Evolutionary conservation across 2,329 filamentous ascomycete species (phyloP).

Genomic region (Alternaria panax): DNA sequence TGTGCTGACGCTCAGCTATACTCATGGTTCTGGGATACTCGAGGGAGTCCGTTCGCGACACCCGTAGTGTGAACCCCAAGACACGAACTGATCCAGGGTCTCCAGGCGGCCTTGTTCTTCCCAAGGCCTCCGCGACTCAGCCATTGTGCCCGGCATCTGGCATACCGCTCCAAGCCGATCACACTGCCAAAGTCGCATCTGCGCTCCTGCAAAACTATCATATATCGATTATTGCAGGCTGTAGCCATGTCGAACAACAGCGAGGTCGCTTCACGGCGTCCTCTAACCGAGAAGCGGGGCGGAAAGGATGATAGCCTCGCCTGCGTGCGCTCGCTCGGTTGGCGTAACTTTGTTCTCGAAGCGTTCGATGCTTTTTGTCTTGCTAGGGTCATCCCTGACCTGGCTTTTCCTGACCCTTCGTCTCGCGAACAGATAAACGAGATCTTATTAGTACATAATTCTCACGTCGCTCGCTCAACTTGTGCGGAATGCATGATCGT

Average conservation of each 20-base stretch:
- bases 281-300: slow-evolving; percentile 21
- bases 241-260: not conserved
- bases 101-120: not conserved
- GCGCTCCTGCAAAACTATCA: not conserved
- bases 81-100: slow-evolving; percentile 10
- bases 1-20: slow-evolving; percentile 2
- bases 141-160: not conserved
- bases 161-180: not conserved
- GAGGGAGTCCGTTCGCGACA: slow-evolving; percentile 6
- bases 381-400: slow-evolving; percentile 33
- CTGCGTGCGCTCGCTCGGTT: slow-evolving; percentile 30
- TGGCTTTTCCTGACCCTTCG: slow-evolving; percentile 14
- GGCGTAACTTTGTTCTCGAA: slow-evolving; percentile 32
- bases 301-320: slow-evolving; percentile 18
- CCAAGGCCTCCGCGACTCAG: not conserved
- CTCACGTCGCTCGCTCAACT: not conserved
- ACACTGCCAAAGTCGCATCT: not conserved
- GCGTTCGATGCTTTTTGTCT: slow-evolving; percentile 24
- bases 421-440: slow-evolving; percentile 21
- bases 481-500: not conserved
- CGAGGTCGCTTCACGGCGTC: not conserved
- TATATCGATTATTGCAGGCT: not conserved
- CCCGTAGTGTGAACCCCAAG: slow-evolving; percentile 10
- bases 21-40: not conserved
- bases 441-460: slow-evolving; percentile 1